A percentile compares a stretch with the other conserved stretches of the same genome.
These are phyloP conservation scores for Marvania coccoides DNA, from an alignment of 139 green algal species.

Conservation along the genomic window DNA sequence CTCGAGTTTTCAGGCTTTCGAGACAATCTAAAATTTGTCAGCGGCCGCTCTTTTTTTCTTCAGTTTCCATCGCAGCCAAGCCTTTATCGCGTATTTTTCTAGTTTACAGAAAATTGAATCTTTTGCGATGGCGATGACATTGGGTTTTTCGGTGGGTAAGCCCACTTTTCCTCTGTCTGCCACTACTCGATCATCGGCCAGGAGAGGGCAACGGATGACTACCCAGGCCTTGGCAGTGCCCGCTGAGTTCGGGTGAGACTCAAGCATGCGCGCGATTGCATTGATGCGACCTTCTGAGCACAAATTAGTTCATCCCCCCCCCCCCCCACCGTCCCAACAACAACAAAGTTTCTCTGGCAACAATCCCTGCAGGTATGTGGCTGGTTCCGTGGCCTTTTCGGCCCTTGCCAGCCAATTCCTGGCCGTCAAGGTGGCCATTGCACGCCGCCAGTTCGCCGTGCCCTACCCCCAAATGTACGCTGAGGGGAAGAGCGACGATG, in stretches of 20 bases:
- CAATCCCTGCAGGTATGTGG: not conserved
- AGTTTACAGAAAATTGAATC: no score
- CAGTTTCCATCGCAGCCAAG: no score
- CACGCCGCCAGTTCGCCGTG: not conserved
- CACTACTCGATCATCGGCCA: no score
- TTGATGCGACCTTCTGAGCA: not conserved
- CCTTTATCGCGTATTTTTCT: no score
- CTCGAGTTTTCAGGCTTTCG: no score
- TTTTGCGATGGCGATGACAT: no score
- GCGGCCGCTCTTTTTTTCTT: no score
- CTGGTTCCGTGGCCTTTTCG: not conserved
- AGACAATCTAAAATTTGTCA: no score
- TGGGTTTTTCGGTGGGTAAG: no score
- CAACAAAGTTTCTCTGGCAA: not conserved
- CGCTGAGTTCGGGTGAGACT: conserved; percentile 14
- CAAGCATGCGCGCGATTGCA: not conserved
- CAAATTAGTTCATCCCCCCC: not conserved
- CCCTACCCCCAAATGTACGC: conserved; percentile 10
- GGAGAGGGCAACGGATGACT: no score
- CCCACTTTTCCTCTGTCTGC: no score
- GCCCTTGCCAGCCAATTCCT: not conserved
- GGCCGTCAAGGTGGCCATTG: conserved; percentile 1
- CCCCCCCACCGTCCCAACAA: not conserved
- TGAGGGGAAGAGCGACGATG: not conserved
- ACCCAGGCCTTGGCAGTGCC: not conserved